Percentiles rank a stretch among this genome's conserved stretches.
phyloP scores from a whole-genome alignment of 768 basidiomycete genomes.

The Hericium rajendrae region DNA sequence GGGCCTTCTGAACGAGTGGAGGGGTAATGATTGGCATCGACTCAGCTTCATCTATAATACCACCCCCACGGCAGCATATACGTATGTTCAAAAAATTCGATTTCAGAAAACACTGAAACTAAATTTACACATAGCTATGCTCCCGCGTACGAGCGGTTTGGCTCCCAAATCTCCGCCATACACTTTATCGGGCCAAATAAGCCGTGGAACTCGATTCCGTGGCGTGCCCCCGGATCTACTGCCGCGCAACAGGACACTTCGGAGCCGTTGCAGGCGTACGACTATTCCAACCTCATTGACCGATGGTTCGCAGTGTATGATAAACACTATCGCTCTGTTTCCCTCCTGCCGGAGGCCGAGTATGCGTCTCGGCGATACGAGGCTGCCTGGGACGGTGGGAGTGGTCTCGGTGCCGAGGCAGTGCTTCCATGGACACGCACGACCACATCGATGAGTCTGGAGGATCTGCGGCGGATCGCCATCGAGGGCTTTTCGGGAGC shows the following conservation, averaged over 20 bases:
- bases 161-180: conserved; percentile 73
- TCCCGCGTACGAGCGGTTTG: conserved; percentile 92
- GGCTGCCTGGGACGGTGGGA: conserved; percentile 63
- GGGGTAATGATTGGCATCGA: conserved; percentile 77
- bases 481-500: conserved; percentile 40
- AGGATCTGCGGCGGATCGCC: conserved; percentile 47
- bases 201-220: conserved; percentile 77
- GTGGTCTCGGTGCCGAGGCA: conserved; percentile 33
- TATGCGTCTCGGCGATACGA: conserved; percentile 62
- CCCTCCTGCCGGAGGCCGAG: conserved; percentile 29
- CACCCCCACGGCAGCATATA: conserved; percentile 94
- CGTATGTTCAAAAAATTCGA: conserved; percentile 42
- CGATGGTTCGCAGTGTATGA: conserved; percentile 92
- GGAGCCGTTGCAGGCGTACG: conserved; percentile 45
- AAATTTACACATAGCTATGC: conserved; percentile 57
- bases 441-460: conserved; percentile 6
- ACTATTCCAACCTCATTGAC: conserved; percentile 76
- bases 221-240: conserved; percentile 49
- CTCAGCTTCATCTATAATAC: conserved; percentile 98
- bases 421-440: conserved; percentile 8
- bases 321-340: conserved; percentile 64
- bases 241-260: conserved; percentile 22
- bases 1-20: conserved; percentile 94
- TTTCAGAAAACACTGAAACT: not conserved
- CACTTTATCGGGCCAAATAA: conserved; percentile 97